Evolutionary conservation across 1,284 basidiomycete species (phyloP).

Genomic region (Papiliotrema flavescens): DNA sequence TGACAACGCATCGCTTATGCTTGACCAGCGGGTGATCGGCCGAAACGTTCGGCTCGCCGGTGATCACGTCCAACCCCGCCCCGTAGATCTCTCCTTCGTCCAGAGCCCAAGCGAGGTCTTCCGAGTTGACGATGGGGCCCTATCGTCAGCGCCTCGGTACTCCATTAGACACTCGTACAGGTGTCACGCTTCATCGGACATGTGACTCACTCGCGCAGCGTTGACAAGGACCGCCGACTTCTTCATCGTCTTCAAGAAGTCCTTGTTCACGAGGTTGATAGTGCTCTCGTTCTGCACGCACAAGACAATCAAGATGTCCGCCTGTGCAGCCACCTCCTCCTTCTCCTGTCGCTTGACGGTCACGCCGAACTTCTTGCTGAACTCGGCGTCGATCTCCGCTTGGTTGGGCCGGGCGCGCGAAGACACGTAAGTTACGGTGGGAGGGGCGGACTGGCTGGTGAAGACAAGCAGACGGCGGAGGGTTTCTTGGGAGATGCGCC

Average conservation of each 20-base stretch:
- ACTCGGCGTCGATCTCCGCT: constrained; percentile 55
- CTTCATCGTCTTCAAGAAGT: constrained; percentile 80
- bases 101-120: constrained; percentile 78
- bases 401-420: constrained; percentile 38
- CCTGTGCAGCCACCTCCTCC: constrained; percentile 64
- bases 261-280: constrained; percentile 66
- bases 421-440: constrained; percentile 36
- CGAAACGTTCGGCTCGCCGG: constrained; percentile 78
- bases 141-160: constrained; percentile 11
- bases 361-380: constrained; percentile 55
- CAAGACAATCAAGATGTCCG: constrained; percentile 78
- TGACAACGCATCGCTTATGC: constrained; percentile 59
- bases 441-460: constrained; percentile 49
- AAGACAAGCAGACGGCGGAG: constrained; percentile 74
- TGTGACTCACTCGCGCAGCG: constrained; percentile 60
- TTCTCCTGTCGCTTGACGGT: constrained; percentile 61
- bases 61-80: constrained; percentile 89
- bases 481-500: constrained; percentile 80
- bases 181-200: too few relatives aligned
- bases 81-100: constrained; percentile 75
- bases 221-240: constrained; percentile 74
- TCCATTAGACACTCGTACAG: not conserved
- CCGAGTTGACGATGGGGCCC: constrained; percentile 74
- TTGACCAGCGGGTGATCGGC: constrained; percentile 74
- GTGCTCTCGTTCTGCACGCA: constrained; percentile 74